Evolutionary conservation across 345 rosid genomes (phyloP).

Genomic region (Mallotus nudiflorus): DNA sequence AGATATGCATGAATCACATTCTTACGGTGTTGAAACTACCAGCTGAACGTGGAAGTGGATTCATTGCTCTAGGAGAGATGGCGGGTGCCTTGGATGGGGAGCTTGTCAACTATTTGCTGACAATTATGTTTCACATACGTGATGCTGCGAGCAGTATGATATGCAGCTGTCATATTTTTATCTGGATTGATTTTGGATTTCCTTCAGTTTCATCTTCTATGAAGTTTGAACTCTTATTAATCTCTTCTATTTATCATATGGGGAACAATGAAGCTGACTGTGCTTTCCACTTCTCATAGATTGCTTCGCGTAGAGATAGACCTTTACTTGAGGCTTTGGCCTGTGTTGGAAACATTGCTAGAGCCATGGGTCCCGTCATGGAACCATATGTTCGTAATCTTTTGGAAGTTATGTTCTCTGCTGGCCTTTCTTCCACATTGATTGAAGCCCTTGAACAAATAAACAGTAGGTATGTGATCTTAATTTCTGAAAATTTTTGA

Average conservation of each 20-base stretch:
- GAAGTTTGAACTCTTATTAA: constrained; percentile 10
- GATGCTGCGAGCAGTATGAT: constrained; percentile 69
- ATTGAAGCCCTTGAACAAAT: constrained; percentile 91
- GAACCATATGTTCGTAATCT: constrained; percentile 82
- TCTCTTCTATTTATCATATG: constrained; percentile 5
- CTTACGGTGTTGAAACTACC: constrained; percentile 77
- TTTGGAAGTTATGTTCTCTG: constrained; percentile 82
- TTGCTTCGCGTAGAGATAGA: constrained; percentile 96
- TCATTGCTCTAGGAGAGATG: constrained; percentile 99
- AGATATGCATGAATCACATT: constrained; percentile 98
- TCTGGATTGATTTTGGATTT: constrained; percentile 14
- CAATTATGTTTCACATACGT: constrained; percentile 81
- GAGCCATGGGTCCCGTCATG: constrained; percentile 86
- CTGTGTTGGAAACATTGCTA: constrained; percentile 95
- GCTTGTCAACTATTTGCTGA: constrained; percentile 90
- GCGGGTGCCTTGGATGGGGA: constrained; percentile 99
- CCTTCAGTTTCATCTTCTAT: constrained; percentile 16
- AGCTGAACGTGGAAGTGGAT: constrained; percentile 96
- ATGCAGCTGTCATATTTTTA: neutral
- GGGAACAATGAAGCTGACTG: neutral
- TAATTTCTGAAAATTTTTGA: neutral
- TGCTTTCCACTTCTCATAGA: constrained; percentile 38
- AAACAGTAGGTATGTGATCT: constrained; percentile 54
- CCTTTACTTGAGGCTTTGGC: constrained; percentile 96
- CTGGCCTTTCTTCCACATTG: constrained; percentile 82